Percentiles rank a stretch among this genome's conserved stretches.
phyloP scores from a whole-genome alignment of 768 basidiomycete species.

The Pisolithus marmoratus region DNA sequence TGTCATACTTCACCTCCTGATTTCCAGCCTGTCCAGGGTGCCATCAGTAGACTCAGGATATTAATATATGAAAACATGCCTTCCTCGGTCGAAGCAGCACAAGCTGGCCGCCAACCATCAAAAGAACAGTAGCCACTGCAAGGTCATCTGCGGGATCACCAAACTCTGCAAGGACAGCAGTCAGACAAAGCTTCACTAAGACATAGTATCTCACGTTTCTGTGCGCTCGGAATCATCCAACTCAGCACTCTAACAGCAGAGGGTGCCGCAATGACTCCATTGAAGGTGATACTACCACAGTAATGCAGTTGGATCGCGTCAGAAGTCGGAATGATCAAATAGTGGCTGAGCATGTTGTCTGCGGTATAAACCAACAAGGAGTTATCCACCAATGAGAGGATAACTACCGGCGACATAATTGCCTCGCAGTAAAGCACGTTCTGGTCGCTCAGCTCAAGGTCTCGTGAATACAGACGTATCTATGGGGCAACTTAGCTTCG shows the following conservation, averaged over 20 bases:
- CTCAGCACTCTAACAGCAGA: slow-evolving; percentile 83
- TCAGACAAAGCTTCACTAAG: slow-evolving; percentile 1
- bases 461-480: slow-evolving; percentile 93
- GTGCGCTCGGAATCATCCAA: slow-evolving; percentile 93
- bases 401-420: slow-evolving; percentile 71
- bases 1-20: slow-evolving; percentile 93
- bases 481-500: slow-evolving; percentile 25
- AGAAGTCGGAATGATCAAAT: slow-evolving; percentile 77
- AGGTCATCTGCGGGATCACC: slow-evolving; percentile 94
- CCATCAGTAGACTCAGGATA: background rate
- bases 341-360: slow-evolving; percentile 92
- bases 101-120: slow-evolving; percentile 91
- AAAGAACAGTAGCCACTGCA: slow-evolving; percentile 88
- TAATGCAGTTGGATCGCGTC: slow-evolving; percentile 81
- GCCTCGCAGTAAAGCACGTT: slow-evolving; percentile 80
- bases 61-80: slow-evolving; percentile 35
- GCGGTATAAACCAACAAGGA: slow-evolving; percentile 90
- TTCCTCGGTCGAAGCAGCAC: slow-evolving; percentile 86
- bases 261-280: slow-evolving; percentile 82
- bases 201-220: slow-evolving; percentile 66
- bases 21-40: slow-evolving; percentile 54
- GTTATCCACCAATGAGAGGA: slow-evolving; percentile 90
- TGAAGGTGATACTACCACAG: slow-evolving; percentile 94
- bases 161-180: slow-evolving; percentile 51
- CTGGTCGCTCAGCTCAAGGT: slow-evolving; percentile 77